Evolutionary conservation across 202 grass and related monocot species (phyloP).

Genomic region (Panicum virgatum): DNA sequence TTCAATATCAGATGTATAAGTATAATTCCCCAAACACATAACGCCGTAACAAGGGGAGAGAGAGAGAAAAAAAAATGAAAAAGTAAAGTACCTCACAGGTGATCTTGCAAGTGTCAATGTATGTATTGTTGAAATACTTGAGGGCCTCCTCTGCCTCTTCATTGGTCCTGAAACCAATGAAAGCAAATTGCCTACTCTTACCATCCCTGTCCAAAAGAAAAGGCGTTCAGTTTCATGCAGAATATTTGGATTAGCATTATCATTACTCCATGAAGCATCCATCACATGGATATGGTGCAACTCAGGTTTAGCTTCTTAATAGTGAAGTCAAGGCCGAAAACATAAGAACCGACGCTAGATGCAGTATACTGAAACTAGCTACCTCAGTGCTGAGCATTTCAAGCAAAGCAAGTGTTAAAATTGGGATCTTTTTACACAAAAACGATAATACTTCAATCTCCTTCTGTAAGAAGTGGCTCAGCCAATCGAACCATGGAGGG

Average conservation of each 20-base stretch:
- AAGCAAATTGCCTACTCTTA: constrained; percentile 94
- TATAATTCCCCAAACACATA: background rate
- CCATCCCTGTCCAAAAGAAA: constrained; percentile 64
- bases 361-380: background rate
- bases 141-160: constrained; percentile 76
- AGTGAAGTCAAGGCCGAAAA: background rate
- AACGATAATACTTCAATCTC: background rate
- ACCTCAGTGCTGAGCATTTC: background rate
- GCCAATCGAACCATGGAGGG: background rate
- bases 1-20: background rate
- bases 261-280: background rate
- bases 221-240: background rate
- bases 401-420: background rate
- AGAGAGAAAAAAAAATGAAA: background rate
- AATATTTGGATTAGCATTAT: background rate
- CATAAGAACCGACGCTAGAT: background rate
- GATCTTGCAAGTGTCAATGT: constrained; percentile 95
- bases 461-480: background rate
- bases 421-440: background rate
- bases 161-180: constrained; percentile 84
- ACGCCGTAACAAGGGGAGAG: background rate
- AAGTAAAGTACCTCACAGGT: constrained; percentile 78
- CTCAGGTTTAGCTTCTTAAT: background rate
- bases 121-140: constrained; percentile 91
- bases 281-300: background rate